These are phyloP conservation scores for Trichoderma breve DNA, from an alignment of 2,329 filamentous ascomycete genomes.

Conservation along the genomic window DNA sequence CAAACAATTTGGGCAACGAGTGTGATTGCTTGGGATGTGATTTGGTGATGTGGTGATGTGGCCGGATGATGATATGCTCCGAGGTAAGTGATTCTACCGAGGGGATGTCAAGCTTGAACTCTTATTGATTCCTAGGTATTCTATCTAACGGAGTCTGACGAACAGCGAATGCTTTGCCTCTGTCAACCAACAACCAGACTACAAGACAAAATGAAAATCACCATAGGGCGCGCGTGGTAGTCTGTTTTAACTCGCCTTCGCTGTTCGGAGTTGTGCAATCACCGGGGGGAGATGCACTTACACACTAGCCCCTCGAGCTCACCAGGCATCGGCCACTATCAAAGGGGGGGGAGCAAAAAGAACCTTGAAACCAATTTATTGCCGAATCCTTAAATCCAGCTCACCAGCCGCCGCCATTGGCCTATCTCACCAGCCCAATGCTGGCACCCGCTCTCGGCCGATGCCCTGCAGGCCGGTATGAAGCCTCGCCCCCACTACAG, in stretches of 20 bases:
- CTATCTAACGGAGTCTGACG: background rate
- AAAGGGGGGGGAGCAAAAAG: background rate
- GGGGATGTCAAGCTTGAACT: background rate
- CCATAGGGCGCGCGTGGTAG: background rate
- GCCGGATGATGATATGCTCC: background rate
- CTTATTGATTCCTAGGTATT: background rate
- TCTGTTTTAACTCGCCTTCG: background rate
- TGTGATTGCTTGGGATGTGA: background rate
- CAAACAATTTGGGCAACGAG: background rate
- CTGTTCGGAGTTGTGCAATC: constrained; percentile 2
- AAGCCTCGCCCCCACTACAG: background rate
- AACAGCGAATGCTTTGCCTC: background rate
- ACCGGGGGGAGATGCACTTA: background rate
- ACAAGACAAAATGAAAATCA: background rate
- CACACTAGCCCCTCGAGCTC: background rate
- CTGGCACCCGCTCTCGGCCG: constrained; percentile 18
- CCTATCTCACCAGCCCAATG: background rate
- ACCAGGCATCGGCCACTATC: background rate
- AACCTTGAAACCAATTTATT: background rate
- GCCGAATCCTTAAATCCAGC: constrained; percentile 1
- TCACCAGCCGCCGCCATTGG: background rate
- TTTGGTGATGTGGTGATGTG: background rate
- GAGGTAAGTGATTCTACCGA: background rate
- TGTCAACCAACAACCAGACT: background rate
- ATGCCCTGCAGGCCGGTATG: constrained; percentile 9